These are phyloP conservation scores for Ogataea paraovalis DNA, from an alignment of 805 yeast species.

Conservation along the genomic window DNA sequence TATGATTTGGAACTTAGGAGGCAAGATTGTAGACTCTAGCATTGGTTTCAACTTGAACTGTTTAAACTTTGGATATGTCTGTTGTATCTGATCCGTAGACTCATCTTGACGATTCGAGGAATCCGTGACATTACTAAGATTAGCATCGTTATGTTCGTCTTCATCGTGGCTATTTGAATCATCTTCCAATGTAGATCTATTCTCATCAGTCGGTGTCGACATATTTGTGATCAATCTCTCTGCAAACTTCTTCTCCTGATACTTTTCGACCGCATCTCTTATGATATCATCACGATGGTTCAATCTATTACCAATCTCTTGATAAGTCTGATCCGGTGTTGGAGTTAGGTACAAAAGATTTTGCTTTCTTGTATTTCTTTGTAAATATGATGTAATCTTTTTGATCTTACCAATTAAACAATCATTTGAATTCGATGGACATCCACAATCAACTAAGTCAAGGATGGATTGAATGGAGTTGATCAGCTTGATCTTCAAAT, in stretches of 20 bases:
- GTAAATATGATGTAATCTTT: conserved; percentile 55
- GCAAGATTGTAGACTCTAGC: conserved; percentile 13
- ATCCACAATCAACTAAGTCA: conserved; percentile 51
- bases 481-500: conserved; percentile 52
- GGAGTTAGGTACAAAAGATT: conserved; percentile 24
- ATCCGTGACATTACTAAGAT: background rate
- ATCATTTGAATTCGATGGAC: conserved; percentile 52
- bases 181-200: background rate
- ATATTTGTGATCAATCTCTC: background rate
- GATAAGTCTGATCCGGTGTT: conserved; percentile 27
- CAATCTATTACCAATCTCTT: conserved; percentile 32
- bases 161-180: background rate
- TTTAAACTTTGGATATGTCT: conserved; percentile 13
- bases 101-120: background rate
- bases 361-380: conserved; percentile 56
- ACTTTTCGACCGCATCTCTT: conserved; percentile 4
- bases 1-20: conserved; percentile 22
- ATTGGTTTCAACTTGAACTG: conserved; percentile 9
- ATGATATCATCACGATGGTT: conserved; percentile 21
- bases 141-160: conserved; percentile 1
- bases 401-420: conserved; percentile 60
- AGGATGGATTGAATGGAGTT: conserved; percentile 60
- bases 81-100: background rate
- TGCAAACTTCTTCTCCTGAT: background rate
- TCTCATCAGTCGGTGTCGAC: background rate